Percentiles rank a stretch among this genome's conserved stretches.
phyloP scores from a whole-genome alignment of 768 basidiomycete species.

The Pleurotus citrinopileatus region DNA sequence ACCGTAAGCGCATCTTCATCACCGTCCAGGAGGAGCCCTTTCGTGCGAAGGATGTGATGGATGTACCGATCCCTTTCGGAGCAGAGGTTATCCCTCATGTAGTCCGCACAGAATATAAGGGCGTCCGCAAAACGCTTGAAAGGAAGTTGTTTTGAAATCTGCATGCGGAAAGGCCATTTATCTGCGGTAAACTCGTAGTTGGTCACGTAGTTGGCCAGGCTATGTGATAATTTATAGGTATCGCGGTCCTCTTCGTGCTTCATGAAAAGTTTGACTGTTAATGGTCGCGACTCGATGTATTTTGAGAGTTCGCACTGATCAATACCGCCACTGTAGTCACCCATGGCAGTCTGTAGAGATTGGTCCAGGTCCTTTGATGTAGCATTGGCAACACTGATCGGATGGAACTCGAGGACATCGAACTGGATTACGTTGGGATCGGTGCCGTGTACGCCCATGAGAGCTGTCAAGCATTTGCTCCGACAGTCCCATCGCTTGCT shows the following conservation, averaged over 20 bases:
- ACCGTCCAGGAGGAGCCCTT: not conserved
- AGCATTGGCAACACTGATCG: slow-evolving; percentile 39
- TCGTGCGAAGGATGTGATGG: not conserved
- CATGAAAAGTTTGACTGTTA: not conserved
- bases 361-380: slow-evolving; percentile 35
- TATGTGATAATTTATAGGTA: not conserved
- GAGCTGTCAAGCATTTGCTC: slow-evolving; percentile 46
- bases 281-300: too few relatives aligned
- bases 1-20: not conserved
- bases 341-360: slow-evolving; percentile 42
- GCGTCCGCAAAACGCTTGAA: not conserved
- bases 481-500: slow-evolving; percentile 52
- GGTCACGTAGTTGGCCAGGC: not conserved
- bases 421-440: slow-evolving; percentile 29
- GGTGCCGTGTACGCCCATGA: slow-evolving; percentile 46
- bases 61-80: not conserved
- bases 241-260: not conserved
- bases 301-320: slow-evolving; percentile 36
- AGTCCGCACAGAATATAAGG: not conserved
- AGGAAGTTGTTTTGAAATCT: not conserved
- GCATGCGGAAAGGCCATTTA: not conserved
- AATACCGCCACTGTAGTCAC: slow-evolving; percentile 48
- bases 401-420: slow-evolving; percentile 46
- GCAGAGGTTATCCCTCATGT: not conserved
- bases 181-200: not conserved